These are phyloP conservation scores for Colletotrichum sp. DNA, from an alignment of 2,329 filamentous ascomycete genomes.

Conservation along the genomic window DNA sequence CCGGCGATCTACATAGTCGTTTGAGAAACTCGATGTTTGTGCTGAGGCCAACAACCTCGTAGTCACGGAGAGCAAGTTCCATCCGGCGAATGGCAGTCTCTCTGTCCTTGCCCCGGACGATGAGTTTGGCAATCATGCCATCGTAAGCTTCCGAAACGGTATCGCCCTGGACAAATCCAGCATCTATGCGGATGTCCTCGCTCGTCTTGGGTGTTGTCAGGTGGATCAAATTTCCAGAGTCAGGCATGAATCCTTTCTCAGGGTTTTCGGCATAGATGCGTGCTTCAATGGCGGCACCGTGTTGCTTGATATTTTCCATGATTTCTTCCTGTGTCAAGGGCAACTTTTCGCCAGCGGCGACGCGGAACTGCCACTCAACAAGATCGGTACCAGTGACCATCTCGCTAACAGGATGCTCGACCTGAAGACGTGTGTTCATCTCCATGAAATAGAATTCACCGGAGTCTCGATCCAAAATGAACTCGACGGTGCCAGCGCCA, in stretches of 20 bases:
- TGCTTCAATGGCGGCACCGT: slow-evolving; percentile 91
- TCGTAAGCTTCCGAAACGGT: slow-evolving; percentile 95
- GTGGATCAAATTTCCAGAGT: slow-evolving; percentile 87
- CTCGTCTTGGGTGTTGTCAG: slow-evolving; percentile 73
- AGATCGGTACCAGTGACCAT: slow-evolving; percentile 75
- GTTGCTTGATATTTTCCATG: slow-evolving; percentile 72
- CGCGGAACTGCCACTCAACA: slow-evolving; percentile 95
- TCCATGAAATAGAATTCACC: slow-evolving; percentile 84
- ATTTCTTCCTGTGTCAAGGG: slow-evolving; percentile 66
- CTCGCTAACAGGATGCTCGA: slow-evolving; percentile 91
- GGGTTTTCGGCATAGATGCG: slow-evolving; percentile 97
- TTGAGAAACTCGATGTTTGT: slow-evolving; percentile 99
- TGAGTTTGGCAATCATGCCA: slow-evolving; percentile 98
- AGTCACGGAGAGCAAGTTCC: slow-evolving; percentile 78
- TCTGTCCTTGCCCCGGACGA: slow-evolving; percentile 81
- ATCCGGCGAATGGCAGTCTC: slow-evolving; percentile 84
- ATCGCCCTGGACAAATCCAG: slow-evolving; percentile 89
- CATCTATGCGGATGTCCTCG: slow-evolving; percentile 85
- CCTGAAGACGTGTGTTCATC: slow-evolving; percentile 88
- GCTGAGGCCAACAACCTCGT: slow-evolving; percentile 89
- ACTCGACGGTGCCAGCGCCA: slow-evolving; percentile 90
- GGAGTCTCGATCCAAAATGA: slow-evolving; percentile 83
- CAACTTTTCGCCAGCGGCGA: slow-evolving; percentile 60
- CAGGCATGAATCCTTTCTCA: slow-evolving; percentile 88
- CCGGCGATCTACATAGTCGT: slow-evolving; percentile 77